Base-by-base conservation (phyloP, 805 yeast genomes). In the Monosporozyma aquatica region DNA sequence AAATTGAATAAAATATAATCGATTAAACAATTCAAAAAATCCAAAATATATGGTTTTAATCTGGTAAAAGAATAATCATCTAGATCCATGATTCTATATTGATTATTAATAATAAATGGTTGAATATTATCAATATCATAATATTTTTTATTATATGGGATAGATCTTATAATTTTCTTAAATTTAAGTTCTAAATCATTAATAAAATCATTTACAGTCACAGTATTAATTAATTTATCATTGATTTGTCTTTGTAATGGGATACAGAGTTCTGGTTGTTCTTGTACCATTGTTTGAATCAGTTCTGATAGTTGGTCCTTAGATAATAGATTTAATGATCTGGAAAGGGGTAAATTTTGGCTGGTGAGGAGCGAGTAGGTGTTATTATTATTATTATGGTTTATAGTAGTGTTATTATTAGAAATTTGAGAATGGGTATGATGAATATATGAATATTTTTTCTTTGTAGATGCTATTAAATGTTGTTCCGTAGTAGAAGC, bases 11-110 rank as follows among this genome's bases (percentile, higher is more conserved):
- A 47, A 14, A 59, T 44, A 26, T 54, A 61, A 42, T 62, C 67
- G 20, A 59, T 55, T 20, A 59, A 44, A 41, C 64, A 59, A 49
- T 62, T 58, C 34, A 61, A 47, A 43, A 60, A 59, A 34, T 62
- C 65, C 36, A 61, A 36, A 13, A 61, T 53, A 14, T 36, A 42
- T 5, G 61, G 51, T 35, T 61, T 62, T 47, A 62, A 48, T 35
- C 65, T 53, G 22, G 57, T 59, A 48, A 62, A 61, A n/a, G 65
- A 56, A 45, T 62, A 62, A 40, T 61, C 67, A 44, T 60, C 59
- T 26, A 56, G 39, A 36, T 42, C 45, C 23, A 47, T 45, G 28
- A 39, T 45, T 15, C 22, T 27, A 26, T 37, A 18, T 10, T 17
- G n/a, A 11, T 5, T 24, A 33, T 6, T 26, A 25, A 24, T 36